Percentiles rank a stretch among this genome's conserved stretches.
These are phyloP conservation scores for Leishmania lainsoni DNA, from an alignment of 208 protist species.

Conservation along the genomic window DNA sequence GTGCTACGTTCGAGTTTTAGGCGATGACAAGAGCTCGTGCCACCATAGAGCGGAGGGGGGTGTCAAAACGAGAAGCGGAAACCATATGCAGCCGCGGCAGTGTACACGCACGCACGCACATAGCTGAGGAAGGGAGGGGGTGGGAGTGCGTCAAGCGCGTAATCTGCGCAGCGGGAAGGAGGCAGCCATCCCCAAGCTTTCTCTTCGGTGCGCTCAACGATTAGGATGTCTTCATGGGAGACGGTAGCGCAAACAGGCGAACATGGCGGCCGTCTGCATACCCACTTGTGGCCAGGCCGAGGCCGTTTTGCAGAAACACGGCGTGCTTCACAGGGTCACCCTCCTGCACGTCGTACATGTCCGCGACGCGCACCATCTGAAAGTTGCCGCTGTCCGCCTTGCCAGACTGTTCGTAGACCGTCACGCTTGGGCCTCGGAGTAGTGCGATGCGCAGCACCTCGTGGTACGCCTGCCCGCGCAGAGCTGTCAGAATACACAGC, in stretches of 20 bases:
- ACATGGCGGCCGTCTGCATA: constrained; percentile 54
- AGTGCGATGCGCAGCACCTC: constrained; percentile 65
- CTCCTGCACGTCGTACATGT: constrained; percentile 58
- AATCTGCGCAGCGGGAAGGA: not conserved
- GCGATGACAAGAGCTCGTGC: not conserved
- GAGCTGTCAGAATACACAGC: constrained; percentile 48
- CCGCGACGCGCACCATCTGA: constrained; percentile 41
- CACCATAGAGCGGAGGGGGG: not conserved
- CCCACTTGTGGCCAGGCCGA: constrained; percentile 72
- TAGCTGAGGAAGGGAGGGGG: not conserved
- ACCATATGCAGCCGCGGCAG: not conserved
- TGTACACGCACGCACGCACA: not conserved
- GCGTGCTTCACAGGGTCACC: constrained; percentile 49
- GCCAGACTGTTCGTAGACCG: constrained; percentile 54
- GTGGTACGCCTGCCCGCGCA: constrained; percentile 63
- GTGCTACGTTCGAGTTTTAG: not conserved
- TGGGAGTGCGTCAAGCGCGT: not conserved
- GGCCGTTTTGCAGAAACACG: constrained; percentile 56
- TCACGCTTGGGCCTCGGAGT: constrained; percentile 41
- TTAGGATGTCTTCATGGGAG: constrained; percentile 8
- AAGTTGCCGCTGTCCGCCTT: constrained; percentile 38
- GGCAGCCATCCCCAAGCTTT: not conserved
- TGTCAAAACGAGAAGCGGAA: not conserved
- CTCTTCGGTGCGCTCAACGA: not conserved
- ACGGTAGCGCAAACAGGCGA: constrained; percentile 51